Evolutionary conservation across 2,329 filamentous ascomycete genomes (phyloP), one percentile per base, ranked within the genome.

Genomic region (Colletotrichum sp.): DNA sequence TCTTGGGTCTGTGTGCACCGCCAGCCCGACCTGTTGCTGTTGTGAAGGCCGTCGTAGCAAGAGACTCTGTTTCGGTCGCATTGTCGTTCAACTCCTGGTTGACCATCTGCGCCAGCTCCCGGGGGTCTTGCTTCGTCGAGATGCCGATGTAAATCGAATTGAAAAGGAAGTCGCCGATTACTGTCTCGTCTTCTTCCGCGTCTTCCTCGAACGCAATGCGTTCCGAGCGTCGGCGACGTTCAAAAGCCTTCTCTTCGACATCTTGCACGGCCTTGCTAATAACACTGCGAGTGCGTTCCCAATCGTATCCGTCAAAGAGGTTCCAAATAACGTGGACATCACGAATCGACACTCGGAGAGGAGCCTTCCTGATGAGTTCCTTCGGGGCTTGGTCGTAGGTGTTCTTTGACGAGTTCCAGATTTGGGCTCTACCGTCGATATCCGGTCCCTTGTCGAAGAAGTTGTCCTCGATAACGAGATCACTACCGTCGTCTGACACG

Each of bases 141-240:
- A 99, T 95, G 16, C 95, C 96, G 80, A 99, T 98, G 86, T 98
- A 99, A 71, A 99, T 98, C 0, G 97, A 99, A 83, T 99, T 99
- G 89, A 99, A 99, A 18, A 99, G 89, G 80, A 98, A 98, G 83
- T 99, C 98, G 8, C 95, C 96, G 84, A 99, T 98, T 8, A 94
- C 95, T 15, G 93, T 95, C 84, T 96, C 95, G 59, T 96, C 94
- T 65, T 98, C 95, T 26, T 94, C 90, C 28, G 96, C 93, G 44
- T 93, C 93, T 69, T 93, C 94, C 80, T 84, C 91, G 82, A 85
- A 81, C 70, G 90, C 88, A 10, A 90, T 86, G 69, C 90, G 88
- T 8, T 90, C 89, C 60, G 87, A 84, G 57, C 91, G 89, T 28
- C 91, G 87, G 75, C 92, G 91, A 72, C 94, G 92, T 82, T 98